Base-by-base conservation (phyloP, 192 early-diverging fungal genomes). In the Rhizophlyctis rosea region DNA sequence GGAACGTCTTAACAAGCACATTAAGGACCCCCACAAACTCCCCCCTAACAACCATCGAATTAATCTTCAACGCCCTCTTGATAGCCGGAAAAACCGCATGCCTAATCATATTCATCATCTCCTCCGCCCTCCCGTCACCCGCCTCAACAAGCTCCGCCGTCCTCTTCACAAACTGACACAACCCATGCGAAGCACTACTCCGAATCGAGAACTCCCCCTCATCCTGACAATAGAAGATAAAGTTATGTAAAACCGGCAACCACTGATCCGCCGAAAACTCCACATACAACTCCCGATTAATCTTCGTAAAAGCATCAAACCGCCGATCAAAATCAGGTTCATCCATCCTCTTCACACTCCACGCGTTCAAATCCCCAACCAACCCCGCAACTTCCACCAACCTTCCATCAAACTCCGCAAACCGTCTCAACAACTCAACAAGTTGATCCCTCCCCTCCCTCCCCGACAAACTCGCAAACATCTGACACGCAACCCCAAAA, bases 221-320 rank as follows among this genome's bases (percentile, higher is more conserved):
- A 59, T 95, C 92, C 47, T 89, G 88, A 44, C 94, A 81, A 61
- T 77, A 89, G 67, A 83, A 91, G 25, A 92, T 51, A 48, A 96
- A 82, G 65, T 95, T 96, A 70, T 95, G 84, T 2, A 99, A 75
- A 13, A 99, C 53, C 21, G 98, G 95, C 0, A 90, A 68, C 95
- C 96, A 98, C 47, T 94, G 88, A 7, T 71, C 64, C 18, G 81
- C 66, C 39, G 81, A 79, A n/a, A 96, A 75, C 5, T 71, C 65
- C 30, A 64, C 54, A 74, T 90, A 91, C 23, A 88, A 65, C 1
- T 83, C 76, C 64, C 88, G 83, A 63, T 86, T 87, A 50, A 99
- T 77, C 50, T 59, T 36, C 14, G 54, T 55, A 57, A 92, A 91
- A 0, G 92, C 90, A 36, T 79, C 84, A 57, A 98, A 82, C 3